Evolutionary conservation across 768 basidiomycete species (phyloP).

Genomic region (Boletus sp.): DNA sequence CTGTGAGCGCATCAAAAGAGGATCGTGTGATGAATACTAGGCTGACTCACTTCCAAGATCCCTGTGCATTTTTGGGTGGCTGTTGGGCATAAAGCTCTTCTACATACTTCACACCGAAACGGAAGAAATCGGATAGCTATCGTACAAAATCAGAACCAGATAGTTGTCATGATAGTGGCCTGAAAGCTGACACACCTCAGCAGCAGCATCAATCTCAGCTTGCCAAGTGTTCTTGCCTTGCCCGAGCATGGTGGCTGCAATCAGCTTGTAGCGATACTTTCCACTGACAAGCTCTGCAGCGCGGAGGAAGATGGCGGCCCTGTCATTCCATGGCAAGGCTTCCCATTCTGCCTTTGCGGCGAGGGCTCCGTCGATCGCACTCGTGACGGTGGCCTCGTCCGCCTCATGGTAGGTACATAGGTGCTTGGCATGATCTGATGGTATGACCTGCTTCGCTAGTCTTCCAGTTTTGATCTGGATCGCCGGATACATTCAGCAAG

Average conservation of each 20-base stretch:
- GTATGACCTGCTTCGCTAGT: slow-evolving; percentile 75
- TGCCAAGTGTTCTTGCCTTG: slow-evolving; percentile 99
- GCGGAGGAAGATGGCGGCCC: slow-evolving; percentile 97
- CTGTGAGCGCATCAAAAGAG: slow-evolving; percentile 39
- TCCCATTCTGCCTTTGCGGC: slow-evolving; percentile 91
- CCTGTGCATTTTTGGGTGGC: slow-evolving; percentile 80
- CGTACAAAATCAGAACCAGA: slow-evolving; percentile 5
- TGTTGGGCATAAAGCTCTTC: slow-evolving; percentile 93
- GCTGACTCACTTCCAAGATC: slow-evolving; percentile 87
- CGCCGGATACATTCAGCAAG: slow-evolving; percentile 2
- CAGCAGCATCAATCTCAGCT: slow-evolving; percentile 98
- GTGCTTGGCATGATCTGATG: slow-evolving; percentile 79
- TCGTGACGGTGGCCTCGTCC: slow-evolving; percentile 66
- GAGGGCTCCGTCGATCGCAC: slow-evolving; percentile 86
- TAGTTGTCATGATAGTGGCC: not conserved
- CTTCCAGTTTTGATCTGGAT: slow-evolving; percentile 77
- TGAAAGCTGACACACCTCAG: slow-evolving; percentile 63
- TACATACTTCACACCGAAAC: slow-evolving; percentile 96
- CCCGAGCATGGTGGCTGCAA: slow-evolving; percentile 96
- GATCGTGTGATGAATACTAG: not conserved
- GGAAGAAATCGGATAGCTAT: slow-evolving; percentile 87
- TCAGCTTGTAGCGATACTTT: slow-evolving; percentile 92
- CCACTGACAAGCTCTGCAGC: slow-evolving; percentile 94
- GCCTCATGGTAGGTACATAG: slow-evolving; percentile 90
- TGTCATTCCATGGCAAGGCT: slow-evolving; percentile 91